A percentile compares a stretch with the other conserved stretches of the same genome.
These are phyloP conservation scores for Pestalotiopsis sp. DNA, from an alignment of 2,329 filamentous ascomycete species.

Conservation along the genomic window DNA sequence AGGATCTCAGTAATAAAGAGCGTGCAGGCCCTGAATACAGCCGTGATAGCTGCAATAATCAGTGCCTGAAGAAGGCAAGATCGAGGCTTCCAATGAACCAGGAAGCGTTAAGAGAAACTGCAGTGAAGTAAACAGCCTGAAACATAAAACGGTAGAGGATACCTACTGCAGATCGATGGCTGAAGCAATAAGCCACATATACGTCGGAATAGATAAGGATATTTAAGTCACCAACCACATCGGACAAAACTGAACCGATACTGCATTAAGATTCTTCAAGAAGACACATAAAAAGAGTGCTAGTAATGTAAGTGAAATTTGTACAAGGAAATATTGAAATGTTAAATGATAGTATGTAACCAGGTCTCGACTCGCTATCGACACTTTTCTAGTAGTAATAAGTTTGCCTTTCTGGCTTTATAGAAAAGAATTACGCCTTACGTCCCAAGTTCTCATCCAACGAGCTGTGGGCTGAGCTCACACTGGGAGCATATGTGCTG, in stretches of 20 bases:
- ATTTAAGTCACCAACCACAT: too few species aligned
- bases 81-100: too few species aligned
- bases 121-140: too few species aligned
- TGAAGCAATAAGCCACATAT: too few species aligned
- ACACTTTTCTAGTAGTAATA: not conserved
- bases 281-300: not conserved
- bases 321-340: not conserved
- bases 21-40: too few species aligned
- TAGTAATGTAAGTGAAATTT: not conserved
- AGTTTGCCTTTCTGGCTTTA: not conserved
- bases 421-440: constrained; percentile 18
- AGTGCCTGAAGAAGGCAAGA: too few species aligned
- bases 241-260: not conserved
- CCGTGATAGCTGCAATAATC: too few species aligned
- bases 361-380: not conserved
- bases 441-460: constrained; percentile 27
- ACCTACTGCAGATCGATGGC: too few species aligned
- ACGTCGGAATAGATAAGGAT: too few species aligned
- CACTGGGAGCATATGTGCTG: constrained; percentile 25
- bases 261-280: not conserved
- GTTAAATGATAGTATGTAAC: not conserved
- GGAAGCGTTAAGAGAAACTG: too few species aligned
- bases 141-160: too few species aligned
- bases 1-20: too few species aligned
- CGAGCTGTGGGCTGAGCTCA: constrained; percentile 18